Base-by-base conservation (phyloP, 2,329 filamentous ascomycete species). In the Laburnicola sp. region DNA sequence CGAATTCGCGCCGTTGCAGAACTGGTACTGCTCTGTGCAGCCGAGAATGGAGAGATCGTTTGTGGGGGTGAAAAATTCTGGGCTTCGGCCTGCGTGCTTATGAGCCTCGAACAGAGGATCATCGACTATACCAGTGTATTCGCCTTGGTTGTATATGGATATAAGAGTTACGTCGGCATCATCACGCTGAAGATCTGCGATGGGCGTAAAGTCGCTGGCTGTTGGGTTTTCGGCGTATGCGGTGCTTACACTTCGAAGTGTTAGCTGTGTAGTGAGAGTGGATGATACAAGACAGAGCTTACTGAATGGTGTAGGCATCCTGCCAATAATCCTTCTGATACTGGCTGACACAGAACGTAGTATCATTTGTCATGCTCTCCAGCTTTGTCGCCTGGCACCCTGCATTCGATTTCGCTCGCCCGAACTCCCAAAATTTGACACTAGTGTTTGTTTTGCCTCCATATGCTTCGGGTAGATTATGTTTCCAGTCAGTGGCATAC, bases 11-110 rank as follows among this genome's bases (percentile, higher is more conserved):
- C 40, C 16, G 37, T 60, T 58, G 47, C 62, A 65, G 28, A 62
- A 54, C 28, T 63, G 55, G 37, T 65, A 65, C 44, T 62, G 58
- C 37, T 63, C 62, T 9, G 54, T 58, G 42, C 60, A 63, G 2
- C 55, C 62, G 3, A 62, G 54, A 25, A 62, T 35, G 3, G 45
- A 36, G 21, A 62, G 51, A 25, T 62, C 59, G 26, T 55, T 48
- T 6, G 53, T 54, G 7, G 52, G 34, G 3, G 51, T 40, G 23
- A 50, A 41, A 54, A 60, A 28, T 39, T 46, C 8, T 46, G 22
- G 5, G 31, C 39, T 27, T 35, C 36, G 23, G 16, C 16, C 8
- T 36, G 23, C 42, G 31, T 3, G 28, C 31, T 54, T 39, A 6
- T 43, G n/a, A 9, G 62, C 60, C 11, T 55, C 52, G 52, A 63